These are phyloP conservation scores for Quaeritorhiza haematococci DNA, from an alignment of 371 early-diverging fungal genomes.

Conservation along the genomic window DNA sequence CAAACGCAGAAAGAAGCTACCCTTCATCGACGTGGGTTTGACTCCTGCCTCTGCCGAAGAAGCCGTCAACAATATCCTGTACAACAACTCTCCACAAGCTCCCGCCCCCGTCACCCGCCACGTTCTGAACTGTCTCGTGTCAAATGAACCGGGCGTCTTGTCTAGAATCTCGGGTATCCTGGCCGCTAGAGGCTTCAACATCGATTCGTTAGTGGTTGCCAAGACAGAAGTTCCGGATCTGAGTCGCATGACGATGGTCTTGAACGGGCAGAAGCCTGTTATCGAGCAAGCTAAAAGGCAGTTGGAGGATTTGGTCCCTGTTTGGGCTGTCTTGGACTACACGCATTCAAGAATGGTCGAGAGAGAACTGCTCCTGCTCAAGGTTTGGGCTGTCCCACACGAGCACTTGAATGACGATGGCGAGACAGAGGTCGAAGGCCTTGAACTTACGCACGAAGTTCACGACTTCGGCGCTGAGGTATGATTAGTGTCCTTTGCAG, in stretches of 20 bases:
- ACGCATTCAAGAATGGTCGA: slow-evolving; percentile 72
- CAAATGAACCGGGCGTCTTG: slow-evolving; percentile 94
- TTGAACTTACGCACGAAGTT: not conserved
- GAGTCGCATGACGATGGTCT: slow-evolving; percentile 89
- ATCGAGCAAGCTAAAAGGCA: slow-evolving; percentile 91
- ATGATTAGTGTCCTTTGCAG: not conserved
- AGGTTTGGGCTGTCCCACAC: slow-evolving; percentile 83
- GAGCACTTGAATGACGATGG: slow-evolving; percentile 56
- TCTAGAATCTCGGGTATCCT: slow-evolving; percentile 82
- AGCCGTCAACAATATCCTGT: slow-evolving; percentile 66
- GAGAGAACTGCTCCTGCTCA: slow-evolving; percentile 85
- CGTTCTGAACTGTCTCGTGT: slow-evolving; percentile 87
- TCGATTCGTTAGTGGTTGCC: slow-evolving; percentile 90
- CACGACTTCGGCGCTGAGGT: slow-evolving; percentile 27
- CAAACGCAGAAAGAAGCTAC: too few species aligned
- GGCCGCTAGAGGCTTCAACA: slow-evolving; percentile 95
- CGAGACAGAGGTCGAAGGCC: not conserved
- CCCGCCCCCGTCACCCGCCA: slow-evolving; percentile 57
- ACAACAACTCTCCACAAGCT: slow-evolving; percentile 73
- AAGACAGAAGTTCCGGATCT: slow-evolving; percentile 91
- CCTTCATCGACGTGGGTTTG: too few species aligned
- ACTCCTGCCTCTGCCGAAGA: slow-evolving; percentile 32
- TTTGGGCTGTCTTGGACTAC: slow-evolving; percentile 96
- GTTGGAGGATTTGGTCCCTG: slow-evolving; percentile 90
- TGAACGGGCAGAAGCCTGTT: slow-evolving; percentile 76